A percentile compares a stretch with the other conserved stretches of the same genome.
Evolutionary conservation across 2,329 filamentous ascomycete genomes (phyloP).

Genomic region (Aureobasidium sp.): DNA sequence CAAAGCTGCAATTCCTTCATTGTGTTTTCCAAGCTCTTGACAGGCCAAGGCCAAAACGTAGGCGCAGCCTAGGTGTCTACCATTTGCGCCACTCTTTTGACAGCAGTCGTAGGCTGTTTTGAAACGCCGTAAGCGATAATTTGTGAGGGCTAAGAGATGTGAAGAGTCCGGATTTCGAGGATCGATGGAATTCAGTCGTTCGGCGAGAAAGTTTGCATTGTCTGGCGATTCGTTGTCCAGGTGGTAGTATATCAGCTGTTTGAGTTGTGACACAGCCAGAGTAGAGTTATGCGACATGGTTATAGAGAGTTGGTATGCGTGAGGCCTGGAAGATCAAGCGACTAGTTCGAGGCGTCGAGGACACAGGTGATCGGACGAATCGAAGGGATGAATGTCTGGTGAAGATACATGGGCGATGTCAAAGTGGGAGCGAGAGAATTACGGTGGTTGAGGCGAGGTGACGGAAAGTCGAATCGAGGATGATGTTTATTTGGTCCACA

Average conservation of each 20-base stretch:
- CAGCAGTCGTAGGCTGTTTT: slow-evolving; percentile 80
- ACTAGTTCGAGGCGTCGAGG: background rate
- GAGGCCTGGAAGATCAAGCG: background rate
- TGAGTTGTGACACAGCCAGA: slow-evolving; percentile 51
- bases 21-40: slow-evolving; percentile 65
- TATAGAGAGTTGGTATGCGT: background rate
- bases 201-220: slow-evolving; percentile 89
- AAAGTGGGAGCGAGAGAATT: background rate
- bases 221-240: slow-evolving; percentile 84
- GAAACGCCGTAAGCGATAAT: slow-evolving; percentile 71
- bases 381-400: slow-evolving; percentile 4
- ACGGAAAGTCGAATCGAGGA: background rate
- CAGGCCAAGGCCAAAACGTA: slow-evolving; percentile 91
- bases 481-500: background rate
- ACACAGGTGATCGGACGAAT: background rate
- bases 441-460: background rate
- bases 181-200: slow-evolving; percentile 77
- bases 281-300: slow-evolving; percentile 47
- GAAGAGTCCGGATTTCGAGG: slow-evolving; percentile 68
- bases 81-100: slow-evolving; percentile 60
- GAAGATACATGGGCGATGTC: slow-evolving; percentile 1
- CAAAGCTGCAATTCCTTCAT: slow-evolving; percentile 72
- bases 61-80: slow-evolving; percentile 72
- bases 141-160: slow-evolving; percentile 76
- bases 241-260: slow-evolving; percentile 59